A percentile compares a stretch with the other conserved stretches of the same genome.
Evolutionary conservation across 2,329 filamentous ascomycete genomes (phyloP).

Genomic region (Sporothrix euskadiensis): DNA sequence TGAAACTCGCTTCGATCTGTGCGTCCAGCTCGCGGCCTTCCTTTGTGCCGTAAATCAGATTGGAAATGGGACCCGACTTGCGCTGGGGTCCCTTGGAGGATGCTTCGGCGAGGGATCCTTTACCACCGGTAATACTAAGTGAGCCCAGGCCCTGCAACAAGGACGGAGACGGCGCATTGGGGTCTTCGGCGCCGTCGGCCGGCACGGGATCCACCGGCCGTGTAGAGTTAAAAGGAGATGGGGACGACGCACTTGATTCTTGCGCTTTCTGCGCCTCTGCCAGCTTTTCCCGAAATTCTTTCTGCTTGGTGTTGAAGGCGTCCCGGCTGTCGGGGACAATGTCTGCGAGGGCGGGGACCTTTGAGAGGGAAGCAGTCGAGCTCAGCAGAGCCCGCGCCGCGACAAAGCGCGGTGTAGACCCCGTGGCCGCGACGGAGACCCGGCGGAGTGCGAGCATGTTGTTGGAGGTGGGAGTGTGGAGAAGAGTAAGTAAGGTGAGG

Average conservation of each 20-base stretch:
- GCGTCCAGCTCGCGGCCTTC: conserved; percentile 92
- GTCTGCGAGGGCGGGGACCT: conserved; percentile 78
- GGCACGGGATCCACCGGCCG: neutral
- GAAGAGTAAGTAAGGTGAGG: neutral
- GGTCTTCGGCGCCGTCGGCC: conserved; percentile 13
- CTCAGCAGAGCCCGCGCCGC: conserved; percentile 57
- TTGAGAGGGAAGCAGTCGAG: conserved; percentile 48
- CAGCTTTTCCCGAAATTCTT: conserved; percentile 80
- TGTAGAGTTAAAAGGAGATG: conserved; percentile 23
- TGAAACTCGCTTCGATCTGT: conserved; percentile 95
- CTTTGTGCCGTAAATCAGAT: conserved; percentile 94
- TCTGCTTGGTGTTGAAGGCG: conserved; percentile 80
- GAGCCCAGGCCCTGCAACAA: conserved; percentile 56
- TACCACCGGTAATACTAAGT: conserved; percentile 53
- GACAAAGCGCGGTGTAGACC: conserved; percentile 45
- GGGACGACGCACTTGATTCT: conserved; percentile 73
- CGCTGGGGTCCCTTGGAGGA: conserved; percentile 60
- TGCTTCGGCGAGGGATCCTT: conserved; percentile 60
- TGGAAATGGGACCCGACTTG: conserved; percentile 73
- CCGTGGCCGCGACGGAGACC: neutral
- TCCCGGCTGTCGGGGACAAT: conserved; percentile 71
- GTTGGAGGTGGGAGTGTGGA: neutral
- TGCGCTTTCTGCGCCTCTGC: conserved; percentile 75
- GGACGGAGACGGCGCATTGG: conserved; percentile 11
- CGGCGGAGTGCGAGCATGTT: conserved; percentile 45